Conservation (phyloP, 306 rosid genomes). For the Trifolium dubium region DNA sequence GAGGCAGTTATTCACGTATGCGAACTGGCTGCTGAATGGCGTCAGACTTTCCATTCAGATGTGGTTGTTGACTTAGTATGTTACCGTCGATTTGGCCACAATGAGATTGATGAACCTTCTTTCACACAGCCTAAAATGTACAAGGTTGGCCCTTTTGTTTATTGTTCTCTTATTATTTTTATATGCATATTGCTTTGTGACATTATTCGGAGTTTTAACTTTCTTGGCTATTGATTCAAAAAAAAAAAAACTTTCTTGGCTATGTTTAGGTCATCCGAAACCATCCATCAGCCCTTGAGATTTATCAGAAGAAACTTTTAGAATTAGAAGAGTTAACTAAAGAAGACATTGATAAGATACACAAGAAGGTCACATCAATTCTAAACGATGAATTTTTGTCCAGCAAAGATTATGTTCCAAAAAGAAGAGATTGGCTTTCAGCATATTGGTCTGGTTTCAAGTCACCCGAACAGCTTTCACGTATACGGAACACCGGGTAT, state of each 20-base stretch:
- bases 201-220: slow-evolving; percentile 34
- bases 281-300: slow-evolving; percentile 83
- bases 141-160: slow-evolving; percentile 58
- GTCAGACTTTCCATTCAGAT: slow-evolving; percentile 87
- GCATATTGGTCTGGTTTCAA: slow-evolving; percentile 98
- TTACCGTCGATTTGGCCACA: slow-evolving; percentile 91
- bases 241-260: slow-evolving; percentile 33
- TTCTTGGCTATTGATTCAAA: slow-evolving; percentile 37
- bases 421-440: slow-evolving; percentile 93
- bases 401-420: slow-evolving; percentile 80
- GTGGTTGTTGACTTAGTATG: slow-evolving; percentile 92
- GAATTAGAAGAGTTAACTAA: slow-evolving; percentile 67
- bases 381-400: slow-evolving; percentile 81
- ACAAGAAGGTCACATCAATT: slow-evolving; percentile 65
- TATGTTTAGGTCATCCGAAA: slow-evolving; percentile 70
- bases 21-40: slow-evolving; percentile 95
- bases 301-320: slow-evolving; percentile 79
- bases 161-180: neutral
- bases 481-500: slow-evolving; percentile 87
- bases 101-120: slow-evolving; percentile 93
- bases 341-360: slow-evolving; percentile 69
- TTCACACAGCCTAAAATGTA: slow-evolving; percentile 98
- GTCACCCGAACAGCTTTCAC: slow-evolving; percentile 94
- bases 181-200: slow-evolving; percentile 6
- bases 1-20: slow-evolving; percentile 83